A percentile compares a stretch with the other conserved stretches of the same genome.
These are phyloP conservation scores for Phytophthora hibernalis DNA, from an alignment of 352 stramenopile species.

Conservation along the genomic window DNA sequence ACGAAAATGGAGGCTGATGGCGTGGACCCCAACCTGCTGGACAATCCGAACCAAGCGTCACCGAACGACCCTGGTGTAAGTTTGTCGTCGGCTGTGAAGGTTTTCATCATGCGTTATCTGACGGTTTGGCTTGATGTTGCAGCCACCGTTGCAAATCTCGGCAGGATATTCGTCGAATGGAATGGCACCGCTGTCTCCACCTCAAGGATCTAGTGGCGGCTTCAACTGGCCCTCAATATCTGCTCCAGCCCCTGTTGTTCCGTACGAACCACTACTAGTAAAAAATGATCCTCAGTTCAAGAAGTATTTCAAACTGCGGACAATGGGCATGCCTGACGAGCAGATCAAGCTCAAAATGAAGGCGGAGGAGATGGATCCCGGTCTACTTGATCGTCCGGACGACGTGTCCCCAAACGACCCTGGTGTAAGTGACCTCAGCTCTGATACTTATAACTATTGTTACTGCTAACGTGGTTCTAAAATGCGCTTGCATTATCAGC, in stretches of 20 bases:
- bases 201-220: constrained; percentile 14
- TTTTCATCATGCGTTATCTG: not conserved
- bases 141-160: constrained; percentile 42
- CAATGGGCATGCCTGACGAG: constrained; percentile 85
- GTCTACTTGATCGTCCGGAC: constrained; percentile 72
- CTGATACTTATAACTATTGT: not conserved
- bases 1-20: constrained; percentile 86
- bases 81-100: constrained; percentile 2
- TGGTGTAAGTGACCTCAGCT: constrained; percentile 53
- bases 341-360: constrained; percentile 89
- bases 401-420: constrained; percentile 83
- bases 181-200: constrained; percentile 26
- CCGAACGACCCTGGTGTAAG: constrained; percentile 84
- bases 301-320: constrained; percentile 87
- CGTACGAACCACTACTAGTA: constrained; percentile 76
- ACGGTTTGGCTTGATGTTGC: constrained; percentile 1
- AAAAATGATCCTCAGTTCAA: constrained; percentile 77
- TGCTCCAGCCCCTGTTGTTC: constrained; percentile 30
- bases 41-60: constrained; percentile 66
- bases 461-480: not conserved
- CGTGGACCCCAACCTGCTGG: constrained; percentile 68
- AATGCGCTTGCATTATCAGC: constrained; percentile 34
- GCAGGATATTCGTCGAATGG: constrained; percentile 24
- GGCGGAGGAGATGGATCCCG: constrained; percentile 65
- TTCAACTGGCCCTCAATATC: constrained; percentile 42